These are phyloP conservation scores for Capillidium heterosporum DNA, from an alignment of 371 early-diverging fungal species.

Conservation along the genomic window DNA sequence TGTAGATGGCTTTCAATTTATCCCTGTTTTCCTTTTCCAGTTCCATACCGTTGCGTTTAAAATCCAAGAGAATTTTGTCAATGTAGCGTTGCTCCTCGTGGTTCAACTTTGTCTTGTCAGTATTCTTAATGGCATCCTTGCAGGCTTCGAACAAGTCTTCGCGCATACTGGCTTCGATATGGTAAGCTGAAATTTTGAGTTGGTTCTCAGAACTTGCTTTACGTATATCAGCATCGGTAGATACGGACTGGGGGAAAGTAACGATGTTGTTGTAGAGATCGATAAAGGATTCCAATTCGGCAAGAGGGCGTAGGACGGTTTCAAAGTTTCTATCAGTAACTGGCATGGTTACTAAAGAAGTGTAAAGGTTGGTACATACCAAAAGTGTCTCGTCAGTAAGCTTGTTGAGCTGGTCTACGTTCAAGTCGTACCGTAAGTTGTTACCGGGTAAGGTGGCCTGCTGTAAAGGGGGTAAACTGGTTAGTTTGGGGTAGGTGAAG, in stretches of 20 bases:
- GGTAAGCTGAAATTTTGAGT: slow-evolving; percentile 39
- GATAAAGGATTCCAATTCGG: slow-evolving; percentile 22
- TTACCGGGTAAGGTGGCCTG: neutral
- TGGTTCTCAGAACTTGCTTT: slow-evolving; percentile 50
- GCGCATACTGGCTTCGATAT: slow-evolving; percentile 58
- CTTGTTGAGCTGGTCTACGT: slow-evolving; percentile 16
- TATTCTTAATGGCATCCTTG: slow-evolving; percentile 27
- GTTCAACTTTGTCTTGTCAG: slow-evolving; percentile 22
- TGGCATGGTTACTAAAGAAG: slow-evolving; percentile 25
- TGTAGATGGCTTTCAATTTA: slow-evolving; percentile 35
- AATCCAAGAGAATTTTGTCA: slow-evolving; percentile 35
- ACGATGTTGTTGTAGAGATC: slow-evolving; percentile 23
- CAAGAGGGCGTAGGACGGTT: slow-evolving; percentile 33
- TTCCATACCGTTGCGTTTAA: slow-evolving; percentile 48
- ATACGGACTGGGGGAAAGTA: slow-evolving; percentile 41
- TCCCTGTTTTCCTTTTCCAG: slow-evolving; percentile 35
- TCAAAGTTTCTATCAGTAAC: slow-evolving; percentile 33
- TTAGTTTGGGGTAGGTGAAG: too few species aligned
- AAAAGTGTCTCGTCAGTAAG: slow-evolving; percentile 18
- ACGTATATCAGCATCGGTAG: slow-evolving; percentile 41
- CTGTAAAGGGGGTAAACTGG: too few species aligned
- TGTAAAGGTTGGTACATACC: slow-evolving; percentile 17
- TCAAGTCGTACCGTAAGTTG: slow-evolving; percentile 13
- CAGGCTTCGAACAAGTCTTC: slow-evolving; percentile 49
- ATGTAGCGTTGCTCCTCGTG: slow-evolving; percentile 48